These are phyloP conservation scores for Waltiozyma solani DNA, from an alignment of 1,139 yeast genomes.

Conservation along the genomic window DNA sequence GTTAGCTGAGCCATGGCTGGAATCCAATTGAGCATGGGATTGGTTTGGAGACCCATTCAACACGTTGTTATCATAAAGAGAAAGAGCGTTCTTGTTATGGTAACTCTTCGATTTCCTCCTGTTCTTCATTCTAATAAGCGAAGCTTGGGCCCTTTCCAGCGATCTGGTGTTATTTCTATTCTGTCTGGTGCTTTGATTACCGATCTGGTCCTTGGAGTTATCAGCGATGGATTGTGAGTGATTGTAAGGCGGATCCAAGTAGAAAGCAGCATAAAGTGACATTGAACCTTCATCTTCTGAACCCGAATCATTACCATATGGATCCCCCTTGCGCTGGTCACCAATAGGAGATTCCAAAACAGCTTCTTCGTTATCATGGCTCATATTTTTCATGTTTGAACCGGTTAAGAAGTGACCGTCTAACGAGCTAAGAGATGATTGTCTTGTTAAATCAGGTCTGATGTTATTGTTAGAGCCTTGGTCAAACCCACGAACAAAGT, in stretches of 20 bases:
- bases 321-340: not conserved
- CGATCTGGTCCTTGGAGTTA: not conserved
- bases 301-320: constrained; percentile 8
- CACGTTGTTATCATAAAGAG: not conserved
- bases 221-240: not conserved
- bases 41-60: not conserved
- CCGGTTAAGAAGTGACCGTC: too few relatives aligned
- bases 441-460: not conserved
- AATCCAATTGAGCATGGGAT: not conserved
- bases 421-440: constrained; percentile 7
- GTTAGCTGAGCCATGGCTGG: not conserved
- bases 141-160: constrained; percentile 57
- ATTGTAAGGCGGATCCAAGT: constrained; percentile 13
- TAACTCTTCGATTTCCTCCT: constrained; percentile 45
- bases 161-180: constrained; percentile 35
- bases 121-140: constrained; percentile 51
- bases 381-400: too few relatives aligned
- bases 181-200: too few relatives aligned
- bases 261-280: constrained; percentile 31
- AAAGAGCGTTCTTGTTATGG: not conserved
- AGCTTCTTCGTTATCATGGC: constrained; percentile 5
- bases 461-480: not conserved
- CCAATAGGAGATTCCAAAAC: constrained; percentile 2
- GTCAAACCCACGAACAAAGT: too few relatives aligned
- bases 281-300: constrained; percentile 29